Conservation (phyloP, 202 grass and related monocot genomes). For the Schoenoplectus triqueter region DNA sequence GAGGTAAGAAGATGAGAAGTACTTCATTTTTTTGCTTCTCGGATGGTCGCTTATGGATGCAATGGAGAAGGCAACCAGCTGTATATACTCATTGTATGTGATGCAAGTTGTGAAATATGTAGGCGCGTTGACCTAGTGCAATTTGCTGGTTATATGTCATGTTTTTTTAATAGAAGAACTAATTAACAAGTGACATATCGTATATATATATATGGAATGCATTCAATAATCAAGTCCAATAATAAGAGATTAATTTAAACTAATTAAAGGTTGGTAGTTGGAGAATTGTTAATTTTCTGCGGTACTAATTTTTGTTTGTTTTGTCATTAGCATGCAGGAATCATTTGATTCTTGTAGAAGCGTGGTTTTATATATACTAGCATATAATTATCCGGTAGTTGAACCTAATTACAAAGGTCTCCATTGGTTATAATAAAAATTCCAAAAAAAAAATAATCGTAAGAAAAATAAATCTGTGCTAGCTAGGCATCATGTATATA, state of each 20-base stretch:
- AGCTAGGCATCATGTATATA: too few species aligned
- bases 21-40: slow-evolving; percentile 25
- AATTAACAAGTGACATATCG: background rate
- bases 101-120: background rate
- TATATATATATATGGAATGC: background rate
- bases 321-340: too few species aligned
- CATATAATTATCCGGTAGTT: too few species aligned
- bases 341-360: too few species aligned
- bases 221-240: background rate
- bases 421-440: too few species aligned
- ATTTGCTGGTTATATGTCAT: slow-evolving; percentile 7
- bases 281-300: background rate
- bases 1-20: background rate
- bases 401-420: too few species aligned
- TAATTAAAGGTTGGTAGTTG: background rate
- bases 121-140: background rate
- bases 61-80: background rate
- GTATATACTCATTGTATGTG: slow-evolving; percentile 6
- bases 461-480: too few species aligned
- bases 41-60: background rate
- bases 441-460: too few species aligned
- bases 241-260: background rate
- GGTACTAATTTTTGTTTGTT: too few species aligned
- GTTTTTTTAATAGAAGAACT: background rate
- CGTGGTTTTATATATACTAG: too few species aligned